Percentiles rank a stretch among this genome's conserved stretches.
phyloP scores from a whole-genome alignment of 768 basidiomycete species.

The Termitomyces bulborhizus region DNA sequence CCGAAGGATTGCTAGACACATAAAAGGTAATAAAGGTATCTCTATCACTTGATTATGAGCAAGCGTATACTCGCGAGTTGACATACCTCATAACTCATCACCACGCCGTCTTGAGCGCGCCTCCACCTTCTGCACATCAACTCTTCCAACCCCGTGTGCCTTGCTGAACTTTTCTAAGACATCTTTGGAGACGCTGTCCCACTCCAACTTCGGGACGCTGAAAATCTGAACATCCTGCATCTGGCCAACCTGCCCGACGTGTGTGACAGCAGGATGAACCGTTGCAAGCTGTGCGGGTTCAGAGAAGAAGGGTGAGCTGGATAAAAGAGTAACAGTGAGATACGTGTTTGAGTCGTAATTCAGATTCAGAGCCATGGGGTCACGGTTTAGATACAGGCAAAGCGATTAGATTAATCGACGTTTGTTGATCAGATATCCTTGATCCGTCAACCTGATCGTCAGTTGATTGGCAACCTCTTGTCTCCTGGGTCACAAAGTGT shows the following conservation, averaged over 20 bases:
- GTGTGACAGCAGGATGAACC: conserved; percentile 20
- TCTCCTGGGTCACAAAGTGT: background rate
- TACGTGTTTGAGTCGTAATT: conserved; percentile 20
- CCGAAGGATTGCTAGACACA: too few species aligned
- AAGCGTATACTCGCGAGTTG: background rate
- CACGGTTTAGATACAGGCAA: background rate
- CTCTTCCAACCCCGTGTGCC: conserved; percentile 18
- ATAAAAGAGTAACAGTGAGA: conserved; percentile 21
- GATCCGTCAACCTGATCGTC: background rate
- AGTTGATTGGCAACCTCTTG: too few species aligned
- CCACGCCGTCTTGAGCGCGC: conserved; percentile 19
- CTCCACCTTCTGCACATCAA: conserved; percentile 21
- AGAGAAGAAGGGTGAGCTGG: conserved; percentile 13
- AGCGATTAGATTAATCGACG: too few species aligned
- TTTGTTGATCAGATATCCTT: background rate
- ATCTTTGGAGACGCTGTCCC: conserved; percentile 18
- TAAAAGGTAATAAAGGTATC: background rate
- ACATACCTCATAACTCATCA: conserved; percentile 18
- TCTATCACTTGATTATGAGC: background rate
- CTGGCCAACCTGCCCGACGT: conserved; percentile 27
- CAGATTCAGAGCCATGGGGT: conserved; percentile 15
- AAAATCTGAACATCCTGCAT: conserved; percentile 24
- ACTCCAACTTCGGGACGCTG: conserved; percentile 22
- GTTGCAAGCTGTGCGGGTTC: conserved; percentile 18
- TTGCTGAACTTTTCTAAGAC: conserved; percentile 17